Percentiles rank a stretch among this genome's conserved stretches.
Conservation (phyloP, 1,139 yeast genomes). For the Williopsis jadinii region DNA sequence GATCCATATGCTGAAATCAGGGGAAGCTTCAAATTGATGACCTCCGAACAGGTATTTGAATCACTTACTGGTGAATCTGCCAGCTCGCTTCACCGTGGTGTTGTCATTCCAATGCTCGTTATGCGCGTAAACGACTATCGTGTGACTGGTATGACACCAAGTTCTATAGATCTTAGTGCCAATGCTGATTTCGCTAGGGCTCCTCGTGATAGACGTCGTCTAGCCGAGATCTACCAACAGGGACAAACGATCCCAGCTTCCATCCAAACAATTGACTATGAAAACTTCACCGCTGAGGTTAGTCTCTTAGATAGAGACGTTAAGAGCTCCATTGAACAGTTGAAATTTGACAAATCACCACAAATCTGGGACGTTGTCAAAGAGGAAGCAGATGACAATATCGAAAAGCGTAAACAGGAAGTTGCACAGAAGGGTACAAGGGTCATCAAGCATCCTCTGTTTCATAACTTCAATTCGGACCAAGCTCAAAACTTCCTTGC, state of each 20-base stretch:
- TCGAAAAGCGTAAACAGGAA: constrained; percentile 45
- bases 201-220: constrained; percentile 20
- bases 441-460: constrained; percentile 87
- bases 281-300: constrained; percentile 64
- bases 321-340: constrained; percentile 43
- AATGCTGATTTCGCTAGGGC: constrained; percentile 35
- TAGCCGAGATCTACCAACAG: constrained; percentile 30
- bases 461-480: constrained; percentile 70
- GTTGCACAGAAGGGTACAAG: constrained; percentile 53
- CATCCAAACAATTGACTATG: constrained; percentile 62
- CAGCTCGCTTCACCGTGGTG: constrained; percentile 59
- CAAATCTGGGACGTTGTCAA: constrained; percentile 79
- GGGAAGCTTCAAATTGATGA: constrained; percentile 60
- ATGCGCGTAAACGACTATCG: constrained; percentile 42
- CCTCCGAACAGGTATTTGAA: constrained; percentile 69
- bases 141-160: constrained; percentile 59
- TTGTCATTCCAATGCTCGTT: constrained; percentile 73
- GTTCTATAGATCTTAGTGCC: constrained; percentile 63
- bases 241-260: constrained; percentile 89
- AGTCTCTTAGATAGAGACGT: constrained; percentile 66
- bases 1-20: constrained; percentile 85
- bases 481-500: constrained; percentile 95
- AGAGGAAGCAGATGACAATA: constrained; percentile 59
- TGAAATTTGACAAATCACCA: constrained; percentile 47
- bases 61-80: constrained; percentile 85